Base-by-base conservation (phyloP, 2,329 filamentous ascomycete species). In the Claviceps fusiformis region DNA sequence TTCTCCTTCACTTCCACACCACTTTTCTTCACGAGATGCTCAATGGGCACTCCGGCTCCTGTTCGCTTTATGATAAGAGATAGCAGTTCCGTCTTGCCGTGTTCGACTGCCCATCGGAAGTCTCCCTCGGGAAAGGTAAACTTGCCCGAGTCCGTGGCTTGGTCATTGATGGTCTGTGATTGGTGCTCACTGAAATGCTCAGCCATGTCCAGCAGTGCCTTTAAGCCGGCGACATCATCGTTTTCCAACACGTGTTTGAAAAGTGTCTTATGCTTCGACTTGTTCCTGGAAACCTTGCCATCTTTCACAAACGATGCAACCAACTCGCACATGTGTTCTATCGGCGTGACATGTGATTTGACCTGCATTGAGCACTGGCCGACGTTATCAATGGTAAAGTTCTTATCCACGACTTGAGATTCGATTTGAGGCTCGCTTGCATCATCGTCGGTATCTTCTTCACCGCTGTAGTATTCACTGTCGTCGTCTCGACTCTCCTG, bases 381-480 rank as follows among this genome's bases (percentile, higher is more conserved):
- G 56, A 93, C 76, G 60, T 89, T 82, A 17, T 93, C 86, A 53
- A 92, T 78, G 0, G 88, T 93, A 65, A 87, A 88, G 41, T 78
- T 74, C 13, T 85, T 79, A 60, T 85, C 79, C 33, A 89, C 70
- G 45, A 83, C 72, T 57, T 84, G 77, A 17, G 70, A 70, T 50
- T 73, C 70, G 45, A 81, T 73, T 7, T 70, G 70, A 19, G 73
- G 73, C 47, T 71, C 68, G 5, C 68, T 66, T 1, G 67, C 70
- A 1, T 70, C 67, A 67, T 47, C 55, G 11, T 67, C 66, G 17
- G 71, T 67, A 6, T 69, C 61, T 3, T 69, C 59, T 17, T 62
- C 65, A 4, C 72, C 62, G 41, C 60, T 62, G 29, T 66, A 56
- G 9, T 68, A 70, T 8, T 73, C 69, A 7, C 70, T 65, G 7